Evolutionary conservation across 2,329 filamentous ascomycete genomes (phyloP).

Genomic region (Pseudogymnoascus sp.): DNA sequence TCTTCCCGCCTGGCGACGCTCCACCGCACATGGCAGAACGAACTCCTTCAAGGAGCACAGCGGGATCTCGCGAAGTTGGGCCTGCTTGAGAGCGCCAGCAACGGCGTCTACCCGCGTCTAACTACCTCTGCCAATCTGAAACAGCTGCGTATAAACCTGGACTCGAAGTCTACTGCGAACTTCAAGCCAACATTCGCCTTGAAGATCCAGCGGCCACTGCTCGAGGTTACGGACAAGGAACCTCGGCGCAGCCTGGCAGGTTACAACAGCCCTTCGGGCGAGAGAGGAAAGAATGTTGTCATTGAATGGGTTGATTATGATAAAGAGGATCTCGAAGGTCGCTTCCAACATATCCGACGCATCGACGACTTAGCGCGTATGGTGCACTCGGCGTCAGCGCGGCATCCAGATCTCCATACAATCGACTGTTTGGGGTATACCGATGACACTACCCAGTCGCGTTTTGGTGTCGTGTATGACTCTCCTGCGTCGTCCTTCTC

Average conservation of each 20-base stretch:
- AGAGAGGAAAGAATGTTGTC: conserved; percentile 26
- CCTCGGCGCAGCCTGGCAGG: conserved; percentile 26
- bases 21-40: conserved; percentile 38
- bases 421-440: conserved; percentile 40
- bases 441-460: conserved; percentile 31
- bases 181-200: conserved; percentile 37
- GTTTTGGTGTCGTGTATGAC: conserved; percentile 38
- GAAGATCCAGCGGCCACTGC: conserved; percentile 29
- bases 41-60: conserved; percentile 37
- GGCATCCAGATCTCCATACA: conserved; percentile 39
- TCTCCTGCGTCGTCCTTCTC: conserved; percentile 30
- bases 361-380: conserved; percentile 40
- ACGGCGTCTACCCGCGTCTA: conserved; percentile 35
- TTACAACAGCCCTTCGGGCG: conserved; percentile 27
- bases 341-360: conserved; percentile 35
- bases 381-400: conserved; percentile 37
- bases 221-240: conserved; percentile 21
- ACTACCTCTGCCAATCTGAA: conserved; percentile 37
- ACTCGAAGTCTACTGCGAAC: conserved; percentile 31
- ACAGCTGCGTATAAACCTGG: conserved; percentile 39
- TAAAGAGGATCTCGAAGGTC: conserved; percentile 30
- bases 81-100: conserved; percentile 34
- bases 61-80: conserved; percentile 34
- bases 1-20: conserved; percentile 33
- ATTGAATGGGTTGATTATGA: conserved; percentile 41